Percentiles rank a stretch among this genome's conserved stretches.
Evolutionary conservation across 2,329 filamentous ascomycete species (phyloP).

Genomic region (Leptographium galeiforme): DNA sequence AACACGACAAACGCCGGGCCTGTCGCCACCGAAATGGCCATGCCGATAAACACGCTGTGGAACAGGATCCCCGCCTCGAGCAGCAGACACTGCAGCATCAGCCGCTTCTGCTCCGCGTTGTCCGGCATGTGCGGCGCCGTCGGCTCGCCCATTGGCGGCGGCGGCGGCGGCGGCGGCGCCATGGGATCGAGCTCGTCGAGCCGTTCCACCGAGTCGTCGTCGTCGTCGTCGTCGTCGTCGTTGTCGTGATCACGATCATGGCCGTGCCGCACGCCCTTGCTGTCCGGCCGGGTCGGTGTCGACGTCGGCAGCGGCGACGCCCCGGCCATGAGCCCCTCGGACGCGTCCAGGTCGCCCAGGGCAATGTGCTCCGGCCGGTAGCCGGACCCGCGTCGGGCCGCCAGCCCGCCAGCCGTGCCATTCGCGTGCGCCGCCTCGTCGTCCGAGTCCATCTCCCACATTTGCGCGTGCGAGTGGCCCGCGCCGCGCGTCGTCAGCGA

Average conservation of each 20-base stretch:
- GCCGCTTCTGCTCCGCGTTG: conserved; percentile 48
- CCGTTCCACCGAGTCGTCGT: conserved; percentile 37
- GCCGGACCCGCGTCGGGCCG: conserved; percentile 22
- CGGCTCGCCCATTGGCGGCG: conserved; percentile 12
- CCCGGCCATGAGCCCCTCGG: conserved; percentile 42
- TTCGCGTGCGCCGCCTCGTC: conserved; percentile 9
- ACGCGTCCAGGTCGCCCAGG: conserved; percentile 36
- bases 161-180: conserved; percentile 11
- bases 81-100: conserved; percentile 64
- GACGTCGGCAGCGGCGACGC: conserved; percentile 45
- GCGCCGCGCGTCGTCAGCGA: conserved; percentile 64
- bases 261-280: conserved; percentile 2
- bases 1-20: conserved; percentile 70
- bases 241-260: too few relatives aligned
- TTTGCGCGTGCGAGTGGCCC: conserved; percentile 46
- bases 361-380: conserved; percentile 35
- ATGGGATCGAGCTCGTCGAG: conserved; percentile 42
- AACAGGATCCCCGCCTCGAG: conserved; percentile 76
- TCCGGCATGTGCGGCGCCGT: conserved; percentile 17
- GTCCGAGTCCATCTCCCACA: conserved; percentile 31
- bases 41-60: conserved; percentile 76
- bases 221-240: conserved; percentile 29
- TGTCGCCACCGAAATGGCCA: conserved; percentile 71
- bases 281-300: conserved; percentile 22
- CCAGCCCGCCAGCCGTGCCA: conserved; percentile 17